Evolutionary conservation across 78 protist genomes (phyloP).

Genomic region (Fonticula alba): DNA sequence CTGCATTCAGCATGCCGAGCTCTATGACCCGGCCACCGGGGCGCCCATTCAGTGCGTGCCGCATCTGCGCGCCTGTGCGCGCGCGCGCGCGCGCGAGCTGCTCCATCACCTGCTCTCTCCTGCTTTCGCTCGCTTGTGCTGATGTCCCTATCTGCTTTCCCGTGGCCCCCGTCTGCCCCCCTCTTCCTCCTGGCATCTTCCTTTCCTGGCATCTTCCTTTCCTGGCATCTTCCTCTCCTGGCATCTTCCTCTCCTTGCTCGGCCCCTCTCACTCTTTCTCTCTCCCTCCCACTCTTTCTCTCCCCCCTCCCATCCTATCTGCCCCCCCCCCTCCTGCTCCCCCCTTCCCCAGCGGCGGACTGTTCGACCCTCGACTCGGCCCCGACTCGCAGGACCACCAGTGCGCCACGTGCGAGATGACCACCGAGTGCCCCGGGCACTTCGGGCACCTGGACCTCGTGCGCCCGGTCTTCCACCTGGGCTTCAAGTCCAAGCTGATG

Average conservation of each 20-base stretch:
- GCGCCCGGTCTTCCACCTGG: slow-evolving; percentile 76
- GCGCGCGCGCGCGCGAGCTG: not conserved
- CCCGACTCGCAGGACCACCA: not conserved
- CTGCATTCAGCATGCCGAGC: slow-evolving; percentile 15
- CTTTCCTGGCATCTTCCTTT: no score
- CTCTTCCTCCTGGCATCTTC: no score
- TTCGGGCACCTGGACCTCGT: slow-evolving; percentile 84
- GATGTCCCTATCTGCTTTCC: not conserved
- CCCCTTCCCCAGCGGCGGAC: not conserved
- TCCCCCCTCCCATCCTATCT: no score
- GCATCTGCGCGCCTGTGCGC: not conserved
- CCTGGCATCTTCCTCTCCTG: no score
- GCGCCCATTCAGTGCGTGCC: not conserved
- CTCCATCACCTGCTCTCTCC: not conserved
- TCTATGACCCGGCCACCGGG: not conserved
- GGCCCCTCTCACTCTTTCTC: no score
- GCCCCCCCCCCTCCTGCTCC: not conserved
- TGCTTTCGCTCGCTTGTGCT: not conserved
- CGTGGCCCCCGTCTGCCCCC: not conserved
- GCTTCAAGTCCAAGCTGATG: slow-evolving; percentile 42
- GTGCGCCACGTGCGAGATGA: not conserved
- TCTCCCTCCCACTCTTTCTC: no score
- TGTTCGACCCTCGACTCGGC: not conserved
- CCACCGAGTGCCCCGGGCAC: slow-evolving; percentile 92
- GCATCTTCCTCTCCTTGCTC: no score